phyloP scores from a whole-genome alignment of 371 early-diverging fungal genomes.

The Gilbertella persicaria region DNA sequence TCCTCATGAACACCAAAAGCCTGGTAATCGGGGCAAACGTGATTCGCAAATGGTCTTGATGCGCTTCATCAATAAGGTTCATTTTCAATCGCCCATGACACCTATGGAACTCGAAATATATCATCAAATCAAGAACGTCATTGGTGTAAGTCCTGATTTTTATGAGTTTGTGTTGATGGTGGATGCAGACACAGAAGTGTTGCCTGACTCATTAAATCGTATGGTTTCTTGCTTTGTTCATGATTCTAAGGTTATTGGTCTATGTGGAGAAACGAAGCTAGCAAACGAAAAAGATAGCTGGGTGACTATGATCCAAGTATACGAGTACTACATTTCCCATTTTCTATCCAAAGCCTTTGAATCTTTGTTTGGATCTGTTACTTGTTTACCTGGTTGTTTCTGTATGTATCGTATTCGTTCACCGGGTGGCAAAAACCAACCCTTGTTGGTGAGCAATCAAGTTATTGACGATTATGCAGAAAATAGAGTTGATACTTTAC shows the following conservation, averaged over 20 bases:
- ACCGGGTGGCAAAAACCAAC: slow-evolving; percentile 70
- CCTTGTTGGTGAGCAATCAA: slow-evolving; percentile 83
- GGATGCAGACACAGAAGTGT: slow-evolving; percentile 90
- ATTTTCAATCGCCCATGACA: slow-evolving; percentile 82
- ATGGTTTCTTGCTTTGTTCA: slow-evolving; percentile 84
- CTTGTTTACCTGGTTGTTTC: slow-evolving; percentile 97
- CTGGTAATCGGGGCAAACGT: slow-evolving; percentile 98
- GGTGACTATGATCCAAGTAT: slow-evolving; percentile 98
- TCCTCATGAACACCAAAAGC: slow-evolving; percentile 67
- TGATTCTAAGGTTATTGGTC: slow-evolving; percentile 84
- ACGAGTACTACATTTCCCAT: slow-evolving; percentile 98
- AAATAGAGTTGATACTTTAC: slow-evolving; percentile 93
- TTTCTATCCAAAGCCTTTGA: slow-evolving; percentile 98
- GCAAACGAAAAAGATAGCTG: slow-evolving; percentile 87
- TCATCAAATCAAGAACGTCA: slow-evolving; percentile 86
- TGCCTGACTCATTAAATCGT: slow-evolving; percentile 79
- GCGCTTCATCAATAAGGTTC: slow-evolving; percentile 94
- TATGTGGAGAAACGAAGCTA: slow-evolving; percentile 91
- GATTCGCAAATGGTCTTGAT: slow-evolving; percentile 97
- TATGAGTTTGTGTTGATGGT: slow-evolving; percentile 92
- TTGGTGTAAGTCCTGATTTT: slow-evolving; percentile 80
- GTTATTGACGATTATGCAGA: slow-evolving; percentile 93
- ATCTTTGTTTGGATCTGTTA: slow-evolving; percentile 95
- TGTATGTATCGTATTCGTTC: slow-evolving; percentile 89
- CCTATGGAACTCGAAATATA: slow-evolving; percentile 90